Percentiles rank a stretch among this genome's conserved stretches.
phyloP scores from a whole-genome alignment of 2,329 filamentous ascomycete species.

The Lecanicillium sp. region DNA sequence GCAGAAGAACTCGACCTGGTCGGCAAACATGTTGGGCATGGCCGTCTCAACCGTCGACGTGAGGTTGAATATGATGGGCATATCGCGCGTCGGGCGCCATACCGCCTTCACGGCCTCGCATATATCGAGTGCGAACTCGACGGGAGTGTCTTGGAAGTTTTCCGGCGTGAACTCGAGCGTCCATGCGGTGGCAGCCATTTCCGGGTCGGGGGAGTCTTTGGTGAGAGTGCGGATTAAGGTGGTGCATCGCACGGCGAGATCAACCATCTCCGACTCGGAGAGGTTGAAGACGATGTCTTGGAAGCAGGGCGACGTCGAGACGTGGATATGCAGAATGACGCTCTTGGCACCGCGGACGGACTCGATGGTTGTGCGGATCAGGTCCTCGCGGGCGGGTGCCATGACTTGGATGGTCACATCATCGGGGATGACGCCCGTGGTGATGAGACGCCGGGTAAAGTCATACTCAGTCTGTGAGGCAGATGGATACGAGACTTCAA shows the following conservation, averaged over 20 bases:
- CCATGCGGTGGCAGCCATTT: constrained; percentile 57
- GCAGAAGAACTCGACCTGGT: constrained; percentile 96
- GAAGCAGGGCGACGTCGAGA: constrained; percentile 95
- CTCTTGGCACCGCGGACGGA: constrained; percentile 86
- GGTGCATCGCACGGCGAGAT: constrained; percentile 77
- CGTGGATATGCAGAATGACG: constrained; percentile 89
- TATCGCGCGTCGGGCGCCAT: constrained; percentile 75
- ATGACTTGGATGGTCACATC: constrained; percentile 91
- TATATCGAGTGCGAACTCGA: constrained; percentile 74
- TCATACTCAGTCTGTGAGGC: constrained; percentile 94
- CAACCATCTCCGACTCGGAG: constrained; percentile 73
- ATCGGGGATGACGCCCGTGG: constrained; percentile 74
- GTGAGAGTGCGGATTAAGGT: constrained; percentile 84
- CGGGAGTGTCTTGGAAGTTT: constrained; percentile 83
- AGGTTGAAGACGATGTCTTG: constrained; percentile 85
- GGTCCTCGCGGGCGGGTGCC: constrained; percentile 83
- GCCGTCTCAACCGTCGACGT: constrained; percentile 93
- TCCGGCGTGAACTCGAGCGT: constrained; percentile 79
- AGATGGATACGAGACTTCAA: constrained; percentile 92
- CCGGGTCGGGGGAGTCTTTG: constrained; percentile 68
- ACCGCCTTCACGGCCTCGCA: constrained; percentile 92
- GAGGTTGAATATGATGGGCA: constrained; percentile 92
- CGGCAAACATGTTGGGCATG: constrained; percentile 91
- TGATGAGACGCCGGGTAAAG: constrained; percentile 83
- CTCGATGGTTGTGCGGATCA: constrained; percentile 85